Conservation (phyloP, 345 rosid species). For the Brassica juncea region DNA sequence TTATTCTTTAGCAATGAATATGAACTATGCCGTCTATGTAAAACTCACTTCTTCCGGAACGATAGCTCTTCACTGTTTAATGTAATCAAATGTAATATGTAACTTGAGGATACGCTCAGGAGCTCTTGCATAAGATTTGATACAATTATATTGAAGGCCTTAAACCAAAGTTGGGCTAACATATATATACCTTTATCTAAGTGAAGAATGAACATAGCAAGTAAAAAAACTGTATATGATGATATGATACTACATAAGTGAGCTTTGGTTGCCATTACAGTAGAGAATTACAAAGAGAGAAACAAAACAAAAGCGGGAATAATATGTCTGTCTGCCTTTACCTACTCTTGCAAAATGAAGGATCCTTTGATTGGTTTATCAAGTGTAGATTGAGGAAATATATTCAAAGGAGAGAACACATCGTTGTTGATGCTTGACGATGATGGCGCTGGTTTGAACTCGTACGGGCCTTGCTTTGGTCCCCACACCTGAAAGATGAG, state of each 20-base stretch:
- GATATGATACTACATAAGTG: neutral
- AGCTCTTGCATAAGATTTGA: neutral
- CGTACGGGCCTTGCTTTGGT: slow-evolving; percentile 71
- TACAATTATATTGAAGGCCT: neutral
- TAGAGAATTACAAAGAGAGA: slow-evolving; percentile 2
- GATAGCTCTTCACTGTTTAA: slow-evolving; percentile 1
- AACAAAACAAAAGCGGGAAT: neutral
- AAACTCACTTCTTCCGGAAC: too few species aligned
- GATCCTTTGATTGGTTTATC: slow-evolving; percentile 83
- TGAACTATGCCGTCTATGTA: neutral
- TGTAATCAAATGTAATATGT: slow-evolving; percentile 5
- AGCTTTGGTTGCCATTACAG: neutral
- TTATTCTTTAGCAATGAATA: neutral
- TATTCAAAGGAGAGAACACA: slow-evolving; percentile 55
- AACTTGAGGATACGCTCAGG: neutral
- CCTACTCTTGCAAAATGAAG: slow-evolving; percentile 70
- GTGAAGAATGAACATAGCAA: neutral
- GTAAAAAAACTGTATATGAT: neutral
- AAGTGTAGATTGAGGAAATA: slow-evolving; percentile 48
- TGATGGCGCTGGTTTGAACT: slow-evolving; percentile 72
- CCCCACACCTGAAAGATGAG: slow-evolving; percentile 66
- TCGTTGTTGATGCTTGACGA: slow-evolving; percentile 47
- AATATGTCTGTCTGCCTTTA: neutral
- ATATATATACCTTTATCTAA: neutral
- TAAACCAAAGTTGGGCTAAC: neutral